Evolutionary conservation across 371 early-diverging fungal species (phyloP).

Genomic region (Saksenaea vasiformis): DNA sequence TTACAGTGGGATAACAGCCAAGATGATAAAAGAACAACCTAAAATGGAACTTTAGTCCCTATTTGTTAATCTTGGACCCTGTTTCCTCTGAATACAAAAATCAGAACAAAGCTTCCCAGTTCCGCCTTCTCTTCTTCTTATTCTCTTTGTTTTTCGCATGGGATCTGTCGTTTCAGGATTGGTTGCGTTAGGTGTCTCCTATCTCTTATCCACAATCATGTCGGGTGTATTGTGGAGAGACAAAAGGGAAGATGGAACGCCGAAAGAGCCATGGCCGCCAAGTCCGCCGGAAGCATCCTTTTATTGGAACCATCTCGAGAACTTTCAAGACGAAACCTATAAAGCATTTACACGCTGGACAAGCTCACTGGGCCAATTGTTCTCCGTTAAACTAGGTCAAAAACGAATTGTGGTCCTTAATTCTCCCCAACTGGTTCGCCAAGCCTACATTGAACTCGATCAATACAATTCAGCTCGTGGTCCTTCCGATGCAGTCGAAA

Average conservation of each 20-base stretch:
- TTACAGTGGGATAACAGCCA: too few relatives aligned
- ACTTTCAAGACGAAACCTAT: conserved; percentile 17
- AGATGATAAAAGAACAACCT: too few relatives aligned
- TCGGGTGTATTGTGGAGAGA: conserved; percentile 26
- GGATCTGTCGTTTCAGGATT: neutral
- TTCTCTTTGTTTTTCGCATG: neutral
- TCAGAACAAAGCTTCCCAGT: too few relatives aligned
- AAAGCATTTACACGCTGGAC: conserved; percentile 37
- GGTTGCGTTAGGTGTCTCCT: neutral
- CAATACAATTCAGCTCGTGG: conserved; percentile 35
- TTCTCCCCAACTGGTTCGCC: conserved; percentile 25
- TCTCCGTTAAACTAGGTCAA: conserved; percentile 34
- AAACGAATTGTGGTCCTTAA: conserved; percentile 41
- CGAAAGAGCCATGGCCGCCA: conserved; percentile 38
- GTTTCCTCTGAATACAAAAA: too few relatives aligned
- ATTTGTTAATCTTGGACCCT: too few relatives aligned
- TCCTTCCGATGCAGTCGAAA: conserved; percentile 30
- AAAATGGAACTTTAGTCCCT: too few relatives aligned
- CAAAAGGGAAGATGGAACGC: conserved; percentile 38
- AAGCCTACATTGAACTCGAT: conserved; percentile 33
- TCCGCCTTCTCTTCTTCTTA: neutral
- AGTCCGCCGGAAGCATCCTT: conserved; percentile 28
- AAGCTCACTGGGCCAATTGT: conserved; percentile 22
- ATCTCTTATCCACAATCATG: neutral
- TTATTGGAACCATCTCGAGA: conserved; percentile 27